Evolutionary conservation across 2,329 filamentous ascomycete species (phyloP).

Genomic region (Monascus ruber): DNA sequence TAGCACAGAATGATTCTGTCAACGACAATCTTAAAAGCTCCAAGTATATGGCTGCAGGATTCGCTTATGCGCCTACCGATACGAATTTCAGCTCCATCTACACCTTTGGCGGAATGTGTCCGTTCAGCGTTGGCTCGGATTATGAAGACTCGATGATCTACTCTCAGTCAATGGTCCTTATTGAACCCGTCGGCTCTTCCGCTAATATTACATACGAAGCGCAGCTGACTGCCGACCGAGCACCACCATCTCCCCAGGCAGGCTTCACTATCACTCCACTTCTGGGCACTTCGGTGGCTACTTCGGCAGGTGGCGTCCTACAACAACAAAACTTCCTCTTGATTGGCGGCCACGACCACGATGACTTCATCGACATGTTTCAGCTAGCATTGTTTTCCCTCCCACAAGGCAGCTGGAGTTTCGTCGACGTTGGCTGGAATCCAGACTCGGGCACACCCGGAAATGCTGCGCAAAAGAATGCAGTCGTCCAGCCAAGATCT

Average conservation of each 20-base stretch:
- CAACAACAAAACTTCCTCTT: conserved; percentile 71
- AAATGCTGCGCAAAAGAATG: conserved; percentile 41
- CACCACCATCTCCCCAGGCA: conserved; percentile 66
- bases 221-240: conserved; percentile 41
- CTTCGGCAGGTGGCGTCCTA: conserved; percentile 49
- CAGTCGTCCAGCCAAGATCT: conserved; percentile 63
- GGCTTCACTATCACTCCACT: conserved; percentile 75
- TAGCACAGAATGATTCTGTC: conserved; percentile 19
- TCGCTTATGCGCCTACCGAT: conserved; percentile 55
- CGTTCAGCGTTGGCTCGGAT: conserved; percentile 32
- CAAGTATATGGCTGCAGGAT: conserved; percentile 48
- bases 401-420: conserved; percentile 78
- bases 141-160: conserved; percentile 50
- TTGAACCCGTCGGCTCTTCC: conserved; percentile 24
- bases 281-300: conserved; percentile 57
- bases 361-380: conserved; percentile 89
- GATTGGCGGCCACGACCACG: conserved; percentile 71
- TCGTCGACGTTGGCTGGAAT: conserved; percentile 52
- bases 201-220: conserved; percentile 25
- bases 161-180: conserved; percentile 65
- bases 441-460: conserved; percentile 38
- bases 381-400: conserved; percentile 77
- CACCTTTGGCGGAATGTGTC: conserved; percentile 86
- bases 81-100: conserved; percentile 45
- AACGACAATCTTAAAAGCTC: conserved; percentile 30